These are phyloP conservation scores for Galerina marginata DNA, from an alignment of 768 basidiomycete species.

Conservation along the genomic window DNA sequence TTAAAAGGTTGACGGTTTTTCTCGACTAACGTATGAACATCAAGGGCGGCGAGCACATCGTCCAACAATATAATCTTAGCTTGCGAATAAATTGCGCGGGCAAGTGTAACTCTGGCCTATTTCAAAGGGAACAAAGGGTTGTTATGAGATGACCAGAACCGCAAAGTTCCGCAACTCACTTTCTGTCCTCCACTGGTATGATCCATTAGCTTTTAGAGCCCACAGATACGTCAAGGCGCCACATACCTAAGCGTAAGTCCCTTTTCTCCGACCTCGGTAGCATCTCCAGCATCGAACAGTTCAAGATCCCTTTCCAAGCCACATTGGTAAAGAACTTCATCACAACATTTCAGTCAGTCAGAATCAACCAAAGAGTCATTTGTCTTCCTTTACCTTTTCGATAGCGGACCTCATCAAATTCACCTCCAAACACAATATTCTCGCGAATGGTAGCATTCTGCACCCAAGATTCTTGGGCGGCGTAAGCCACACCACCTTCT, in stretches of 20 bases:
- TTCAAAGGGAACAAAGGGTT: neutral
- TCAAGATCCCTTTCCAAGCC: constrained; percentile 66
- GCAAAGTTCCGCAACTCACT: neutral
- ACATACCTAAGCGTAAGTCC: constrained; percentile 16
- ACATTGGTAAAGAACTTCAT: constrained; percentile 51
- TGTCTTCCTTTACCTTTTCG: constrained; percentile 44
- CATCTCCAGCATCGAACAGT: constrained; percentile 17
- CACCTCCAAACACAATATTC: constrained; percentile 79
- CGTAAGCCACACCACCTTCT: constrained; percentile 70
- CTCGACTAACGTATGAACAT: constrained; percentile 37
- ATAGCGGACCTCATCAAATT: constrained; percentile 78
- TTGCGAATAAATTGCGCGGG: constrained; percentile 50
- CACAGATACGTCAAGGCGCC: neutral
- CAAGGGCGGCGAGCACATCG: constrained; percentile 71
- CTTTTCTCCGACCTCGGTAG: constrained; percentile 18
- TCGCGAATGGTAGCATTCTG: constrained; percentile 78
- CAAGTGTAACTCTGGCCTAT: constrained; percentile 50
- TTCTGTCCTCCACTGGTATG: constrained; percentile 14
- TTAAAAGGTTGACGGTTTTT: neutral
- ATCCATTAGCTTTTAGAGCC: neutral
- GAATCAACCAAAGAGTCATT: neutral
- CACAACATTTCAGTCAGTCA: neutral
- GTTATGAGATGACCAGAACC: neutral
- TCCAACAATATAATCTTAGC: constrained; percentile 72
- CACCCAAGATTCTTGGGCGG: constrained; percentile 84